A percentile compares a stretch with the other conserved stretches of the same genome.
Evolutionary conservation across 345 rosid genomes (phyloP).

Genomic region (Citrus unshiu): DNA sequence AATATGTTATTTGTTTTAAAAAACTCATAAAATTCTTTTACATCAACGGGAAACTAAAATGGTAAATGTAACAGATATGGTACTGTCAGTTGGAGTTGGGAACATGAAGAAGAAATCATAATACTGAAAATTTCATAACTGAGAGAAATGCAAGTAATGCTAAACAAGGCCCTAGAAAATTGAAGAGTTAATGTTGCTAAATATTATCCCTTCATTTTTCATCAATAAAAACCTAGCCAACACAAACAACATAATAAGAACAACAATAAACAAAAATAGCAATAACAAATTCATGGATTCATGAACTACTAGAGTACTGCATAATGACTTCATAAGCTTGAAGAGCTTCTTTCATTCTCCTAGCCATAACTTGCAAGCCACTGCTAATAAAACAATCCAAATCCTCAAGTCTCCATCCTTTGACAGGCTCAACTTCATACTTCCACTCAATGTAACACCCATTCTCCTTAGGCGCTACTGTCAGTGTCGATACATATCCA

Average conservation of each 20-base stretch:
- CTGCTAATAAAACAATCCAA: constrained; percentile 33
- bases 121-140: no score
- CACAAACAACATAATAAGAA: background rate
- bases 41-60: background rate
- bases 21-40: no score
- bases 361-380: constrained; percentile 41
- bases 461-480: constrained; percentile 14
- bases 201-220: background rate
- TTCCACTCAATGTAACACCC: constrained; percentile 42
- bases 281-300: background rate
- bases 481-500: constrained; percentile 26
- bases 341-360: constrained; percentile 38
- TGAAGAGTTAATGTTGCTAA: no score
- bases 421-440: constrained; percentile 41
- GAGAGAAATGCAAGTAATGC: no score
- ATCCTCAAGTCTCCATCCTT: constrained; percentile 34
- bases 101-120: background rate
- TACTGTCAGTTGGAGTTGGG: background rate
- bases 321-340: background rate
- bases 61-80: background rate
- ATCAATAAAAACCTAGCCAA: background rate
- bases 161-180: no score
- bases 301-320: background rate
- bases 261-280: background rate
- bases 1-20: no score